A percentile compares a stretch with the other conserved stretches of the same genome.
These are phyloP conservation scores for Inosperma sp. DNA, from an alignment of 768 basidiomycete species.

Conservation along the genomic window DNA sequence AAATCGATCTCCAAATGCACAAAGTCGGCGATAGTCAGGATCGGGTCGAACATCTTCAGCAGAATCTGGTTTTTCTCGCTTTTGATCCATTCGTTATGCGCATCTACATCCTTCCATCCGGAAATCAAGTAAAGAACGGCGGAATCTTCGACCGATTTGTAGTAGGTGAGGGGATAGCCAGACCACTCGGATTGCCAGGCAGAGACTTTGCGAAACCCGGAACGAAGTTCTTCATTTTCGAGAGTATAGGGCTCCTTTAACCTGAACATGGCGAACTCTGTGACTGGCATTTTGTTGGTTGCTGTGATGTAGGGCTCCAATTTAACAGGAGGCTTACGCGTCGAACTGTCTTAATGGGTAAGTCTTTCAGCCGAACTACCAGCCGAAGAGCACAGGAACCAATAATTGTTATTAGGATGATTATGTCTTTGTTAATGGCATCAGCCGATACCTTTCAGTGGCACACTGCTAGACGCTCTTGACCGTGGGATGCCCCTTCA, in stretches of 20 bases:
- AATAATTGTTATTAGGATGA: too few relatives aligned
- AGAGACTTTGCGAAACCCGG: conserved; percentile 29
- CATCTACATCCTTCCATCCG: conserved; percentile 40
- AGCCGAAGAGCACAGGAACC: too few relatives aligned
- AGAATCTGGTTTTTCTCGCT: conserved; percentile 38
- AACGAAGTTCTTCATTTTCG: conserved; percentile 25
- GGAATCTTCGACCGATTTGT: conserved; percentile 23
- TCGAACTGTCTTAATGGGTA: background rate
- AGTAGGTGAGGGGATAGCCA: conserved; percentile 39
- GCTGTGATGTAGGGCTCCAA: background rate
- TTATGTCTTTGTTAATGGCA: too few relatives aligned
- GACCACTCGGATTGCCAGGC: conserved; percentile 39
- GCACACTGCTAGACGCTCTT: too few relatives aligned
- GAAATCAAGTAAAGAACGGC: conserved; percentile 36
- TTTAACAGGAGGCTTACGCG: background rate
- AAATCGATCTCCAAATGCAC: conserved; percentile 40
- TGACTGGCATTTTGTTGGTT: conserved; percentile 36
- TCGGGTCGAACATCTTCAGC: conserved; percentile 25
- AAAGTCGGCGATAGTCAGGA: conserved; percentile 32
- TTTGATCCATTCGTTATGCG: conserved; percentile 40
- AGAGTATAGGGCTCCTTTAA: conserved; percentile 29
- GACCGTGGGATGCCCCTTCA: too few relatives aligned
- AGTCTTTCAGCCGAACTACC: too few relatives aligned
- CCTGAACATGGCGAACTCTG: conserved; percentile 38
- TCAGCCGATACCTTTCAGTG: too few relatives aligned